Evolutionary conservation across 805 yeast species (phyloP), one percentile per base, ranked within the genome.

Genomic region (Dipodascus albidus): DNA sequence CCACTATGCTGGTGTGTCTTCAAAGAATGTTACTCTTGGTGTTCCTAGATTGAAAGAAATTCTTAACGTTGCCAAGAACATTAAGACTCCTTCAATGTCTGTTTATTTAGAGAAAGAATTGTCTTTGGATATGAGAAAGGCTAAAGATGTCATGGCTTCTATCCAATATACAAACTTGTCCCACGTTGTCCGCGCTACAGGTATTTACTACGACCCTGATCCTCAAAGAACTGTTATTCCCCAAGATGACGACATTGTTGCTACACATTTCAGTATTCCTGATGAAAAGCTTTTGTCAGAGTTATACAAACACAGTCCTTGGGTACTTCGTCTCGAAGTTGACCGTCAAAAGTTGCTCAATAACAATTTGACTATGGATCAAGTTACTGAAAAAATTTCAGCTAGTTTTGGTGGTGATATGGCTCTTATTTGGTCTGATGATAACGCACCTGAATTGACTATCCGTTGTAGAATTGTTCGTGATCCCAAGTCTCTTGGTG

Each of bases 1-100:
- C 87, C 96, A 93, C 75, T 93, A 93, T 66, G 99, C 99, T 62
- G 99, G 99, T 70, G 98, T 93, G 73, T 98, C 99, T 79, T 98
- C 99, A 53, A 98, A 98, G 55, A 93, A 93, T 72, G 99, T 93
- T 58, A 93, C 99, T 0, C 78, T 93, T 63, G 99, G 99, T 84
- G 93, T 93, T 66, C 99, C 99, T 48, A 96, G 99, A 80, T 81
- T 93, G 85, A 87, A 98, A 80, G 99, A 93, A 79, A 93, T 93
- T 80, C 79, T 93, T 70, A 91, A 91, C 68, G 99, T 93, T 59
- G 99, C 99, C 9, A 93, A 93, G 74, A 91, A 87, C 64, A 90
- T 93, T 77, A 93, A 91, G 73, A 93, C 99, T n/a, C 99, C 99
- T n/a, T 95, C 96, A 14, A 76, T 91, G 67, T 89, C 96, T 8